Base-by-base conservation (phyloP, 1,139 yeast genomes). In the Wickerhamomyces sp. region DNA sequence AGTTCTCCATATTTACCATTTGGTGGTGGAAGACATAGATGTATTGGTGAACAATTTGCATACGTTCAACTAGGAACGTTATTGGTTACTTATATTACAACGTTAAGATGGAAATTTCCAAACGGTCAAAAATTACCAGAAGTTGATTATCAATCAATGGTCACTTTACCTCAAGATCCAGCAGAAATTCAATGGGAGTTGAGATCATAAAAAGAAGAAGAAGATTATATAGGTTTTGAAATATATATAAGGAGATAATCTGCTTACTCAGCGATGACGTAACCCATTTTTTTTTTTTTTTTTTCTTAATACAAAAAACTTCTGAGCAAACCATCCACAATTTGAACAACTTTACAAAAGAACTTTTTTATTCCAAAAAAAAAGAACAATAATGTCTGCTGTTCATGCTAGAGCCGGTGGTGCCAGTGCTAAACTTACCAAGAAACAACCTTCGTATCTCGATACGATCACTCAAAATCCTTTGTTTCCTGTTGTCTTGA, bases 11-110 rank as follows among this genome's bases (percentile, higher is more conserved):
- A 87, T 64, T 75, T 91, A 59, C 98, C 98, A 37, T 91, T 91
- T 56, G 98, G 98, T 51, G 98, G 97, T 62, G 99, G 99, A 49
- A 85, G 99, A 72, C 99, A 91, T 62, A 83, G 98, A 68, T 91
- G 99, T 67, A 88, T 91, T 56, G 99, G 99, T 55, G 99, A 91
- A 65, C 97, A 89, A 59, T 91, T 91, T 67, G 99, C 99, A 29
- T 87, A 82, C 61, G 80, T 83, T 48, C 99, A 91, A 68, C 75
- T 91, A 52, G 96, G 96, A 37, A 81, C 94, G 37, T 71, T 91
- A 43, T 68, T 93, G 57, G 67, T 88, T 25, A 75, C 88, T 16
- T 84, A 70, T 58, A 75, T 89, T 24, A 83, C 83, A 60, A 79
- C 83, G 45, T 64, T 85, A 58, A 80, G 71, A 58, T 89, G 96